Conservation (phyloP, 805 yeast species). For the Debaryomyces tyrocola region DNA sequence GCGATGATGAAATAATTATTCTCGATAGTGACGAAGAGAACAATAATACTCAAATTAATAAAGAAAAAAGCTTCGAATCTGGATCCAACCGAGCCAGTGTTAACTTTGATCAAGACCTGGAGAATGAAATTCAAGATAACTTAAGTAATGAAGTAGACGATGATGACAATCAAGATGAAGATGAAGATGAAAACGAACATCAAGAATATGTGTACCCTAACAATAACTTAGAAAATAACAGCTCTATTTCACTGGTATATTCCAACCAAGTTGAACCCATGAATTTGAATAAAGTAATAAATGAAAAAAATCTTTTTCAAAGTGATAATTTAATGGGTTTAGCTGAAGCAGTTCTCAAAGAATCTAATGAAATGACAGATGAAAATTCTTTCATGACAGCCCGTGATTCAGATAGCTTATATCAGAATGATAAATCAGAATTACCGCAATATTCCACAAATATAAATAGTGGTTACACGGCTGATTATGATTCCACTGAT, state of each 20-base stretch:
- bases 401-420: too few relatives aligned
- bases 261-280: constrained; percentile 4
- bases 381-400: background rate
- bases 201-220: background rate
- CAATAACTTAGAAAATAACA: background rate
- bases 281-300: background rate
- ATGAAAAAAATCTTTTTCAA: constrained; percentile 11
- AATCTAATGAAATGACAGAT: constrained; percentile 6
- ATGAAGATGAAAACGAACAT: background rate
- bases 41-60: background rate
- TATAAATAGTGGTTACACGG: constrained; percentile 18
- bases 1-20: constrained; percentile 9
- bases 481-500: constrained; percentile 13
- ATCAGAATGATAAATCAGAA: too few relatives aligned
- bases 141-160: background rate
- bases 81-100: too few relatives aligned
- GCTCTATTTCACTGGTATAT: constrained; percentile 10
- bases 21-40: constrained; percentile 13
- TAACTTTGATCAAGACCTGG: too few relatives aligned
- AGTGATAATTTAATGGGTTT: constrained; percentile 9
- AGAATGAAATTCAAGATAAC: constrained; percentile 1
- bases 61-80: background rate
- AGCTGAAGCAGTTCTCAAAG: constrained; percentile 15
- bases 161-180: background rate
- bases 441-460: background rate